These are phyloP conservation scores for Nematodospora anomalae DNA, from an alignment of 1,139 yeast genomes.

Conservation along the genomic window DNA sequence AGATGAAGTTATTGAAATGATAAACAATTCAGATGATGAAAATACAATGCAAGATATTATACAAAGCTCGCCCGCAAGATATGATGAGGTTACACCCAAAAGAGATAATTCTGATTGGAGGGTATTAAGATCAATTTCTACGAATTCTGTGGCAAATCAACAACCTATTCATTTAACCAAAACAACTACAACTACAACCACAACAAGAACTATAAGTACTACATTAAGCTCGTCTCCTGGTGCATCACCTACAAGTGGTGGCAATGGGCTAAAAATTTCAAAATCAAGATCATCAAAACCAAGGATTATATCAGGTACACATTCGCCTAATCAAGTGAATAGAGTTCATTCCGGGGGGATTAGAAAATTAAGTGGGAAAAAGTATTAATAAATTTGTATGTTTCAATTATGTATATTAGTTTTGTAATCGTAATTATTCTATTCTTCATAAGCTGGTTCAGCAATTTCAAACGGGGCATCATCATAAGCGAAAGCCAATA, in stretches of 20 bases:
- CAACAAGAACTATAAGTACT: constrained; percentile 48
- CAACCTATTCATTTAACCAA: constrained; percentile 47
- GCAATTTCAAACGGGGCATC: constrained; percentile 40
- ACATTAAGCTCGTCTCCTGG: constrained; percentile 48
- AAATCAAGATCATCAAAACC: constrained; percentile 27
- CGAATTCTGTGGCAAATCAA: constrained; percentile 27
- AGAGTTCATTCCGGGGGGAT: constrained; percentile 41
- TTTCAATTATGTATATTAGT: neutral
- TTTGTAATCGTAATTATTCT: constrained; percentile 5
- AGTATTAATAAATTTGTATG: too few species aligned
- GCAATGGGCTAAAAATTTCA: constrained; percentile 27
- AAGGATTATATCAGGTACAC: constrained; percentile 7
- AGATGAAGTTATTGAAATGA: constrained; percentile 23
- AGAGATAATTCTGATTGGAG: constrained; percentile 32
- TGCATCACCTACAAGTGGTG: constrained; percentile 22
- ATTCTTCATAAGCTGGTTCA: constrained; percentile 46
- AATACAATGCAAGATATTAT: constrained; percentile 20
- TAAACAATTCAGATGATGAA: constrained; percentile 45
- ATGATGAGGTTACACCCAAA: constrained; percentile 13
- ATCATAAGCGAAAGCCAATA: constrained; percentile 39
- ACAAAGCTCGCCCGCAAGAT: constrained; percentile 27
- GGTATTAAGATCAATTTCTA: constrained; percentile 44
- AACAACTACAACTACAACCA: constrained; percentile 50
- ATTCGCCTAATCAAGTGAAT: constrained; percentile 9
- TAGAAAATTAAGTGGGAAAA: constrained; percentile 36